Conservation (phyloP, 768 basidiomycete species). For the Leccinum truebloodii region DNA sequence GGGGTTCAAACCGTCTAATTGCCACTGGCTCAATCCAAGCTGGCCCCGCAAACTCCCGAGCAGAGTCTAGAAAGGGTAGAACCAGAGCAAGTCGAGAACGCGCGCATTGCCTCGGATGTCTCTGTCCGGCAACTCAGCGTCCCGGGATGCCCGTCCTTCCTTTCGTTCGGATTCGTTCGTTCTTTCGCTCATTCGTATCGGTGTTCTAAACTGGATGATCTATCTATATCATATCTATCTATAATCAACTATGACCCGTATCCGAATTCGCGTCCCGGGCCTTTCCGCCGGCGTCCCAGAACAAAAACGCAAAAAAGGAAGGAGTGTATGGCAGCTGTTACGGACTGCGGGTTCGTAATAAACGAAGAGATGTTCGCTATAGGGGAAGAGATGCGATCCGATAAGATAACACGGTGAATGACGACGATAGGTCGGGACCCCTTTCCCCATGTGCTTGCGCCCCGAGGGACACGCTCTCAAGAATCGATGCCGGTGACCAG, state of each 20-base stretch:
- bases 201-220: conserved; percentile 3
- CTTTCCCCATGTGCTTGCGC: not conserved
- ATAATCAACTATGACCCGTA: not conserved
- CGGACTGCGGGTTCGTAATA: not conserved
- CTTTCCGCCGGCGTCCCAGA: conserved; percentile 1
- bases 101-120: not conserved
- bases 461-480: conserved; percentile 16
- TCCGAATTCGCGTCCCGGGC: conserved; percentile 2
- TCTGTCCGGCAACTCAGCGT: not conserved
- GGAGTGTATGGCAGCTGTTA: conserved; percentile 1
- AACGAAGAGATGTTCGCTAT: not conserved
- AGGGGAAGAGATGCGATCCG: conserved; percentile 1
- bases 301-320: not conserved
- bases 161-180: not conserved
- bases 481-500: conserved; percentile 4
- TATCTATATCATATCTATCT: not conserved
- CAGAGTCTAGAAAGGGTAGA: no score
- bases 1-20: not conserved
- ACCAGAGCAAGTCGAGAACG: not conserved
- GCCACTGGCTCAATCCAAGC: not conserved
- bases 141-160: conserved; percentile 3
- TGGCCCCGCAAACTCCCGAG: conserved; percentile 4
- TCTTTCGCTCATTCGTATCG: not conserved
- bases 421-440: not conserved
- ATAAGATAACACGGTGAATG: conserved; percentile 23